phyloP scores from a whole-genome alignment of 345 rosid species.

The Salix dunnii region DNA sequence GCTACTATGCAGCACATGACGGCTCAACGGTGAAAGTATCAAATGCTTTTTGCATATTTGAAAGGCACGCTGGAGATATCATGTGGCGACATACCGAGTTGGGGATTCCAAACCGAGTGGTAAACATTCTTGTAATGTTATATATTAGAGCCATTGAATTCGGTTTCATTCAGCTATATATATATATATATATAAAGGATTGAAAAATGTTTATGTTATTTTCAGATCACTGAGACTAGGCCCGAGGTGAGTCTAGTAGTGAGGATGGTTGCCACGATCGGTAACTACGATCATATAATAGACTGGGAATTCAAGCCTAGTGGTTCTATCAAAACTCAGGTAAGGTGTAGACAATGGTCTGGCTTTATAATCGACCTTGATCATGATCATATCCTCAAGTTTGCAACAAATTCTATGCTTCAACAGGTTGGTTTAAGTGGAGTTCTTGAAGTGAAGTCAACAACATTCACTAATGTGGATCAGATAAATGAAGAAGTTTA shows the following conservation, averaged over 20 bases:
- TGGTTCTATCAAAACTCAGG: conserved; percentile 45
- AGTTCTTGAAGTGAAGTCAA: conserved; percentile 38
- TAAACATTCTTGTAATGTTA: background rate
- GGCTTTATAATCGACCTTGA: no score
- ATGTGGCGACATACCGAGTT: conserved; percentile 47
- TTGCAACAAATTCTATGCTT: background rate
- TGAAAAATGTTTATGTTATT: background rate
- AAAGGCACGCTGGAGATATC: conserved; percentile 47
- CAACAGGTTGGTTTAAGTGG: conserved; percentile 53
- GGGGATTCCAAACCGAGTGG: conserved; percentile 19
- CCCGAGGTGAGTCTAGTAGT: conserved; percentile 51
- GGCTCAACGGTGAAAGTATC: conserved; percentile 35
- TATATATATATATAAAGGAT: no score
- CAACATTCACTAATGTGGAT: conserved; percentile 20
- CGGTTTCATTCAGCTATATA: background rate
- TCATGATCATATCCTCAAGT: no score
- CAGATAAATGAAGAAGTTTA: conserved; percentile 36
- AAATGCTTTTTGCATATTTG: conserved; percentile 48
- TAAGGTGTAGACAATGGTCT: background rate
- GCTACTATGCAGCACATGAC: conserved; percentile 34
- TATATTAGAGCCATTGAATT: no score
- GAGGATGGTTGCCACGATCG: conserved; percentile 42
- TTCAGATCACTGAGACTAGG: conserved; percentile 50
- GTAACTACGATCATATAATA: conserved; percentile 25
- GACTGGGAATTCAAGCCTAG: conserved; percentile 36